Evolutionary conservation across 768 basidiomycete genomes (phyloP).

Genomic region (Lactarius psammicola): DNA sequence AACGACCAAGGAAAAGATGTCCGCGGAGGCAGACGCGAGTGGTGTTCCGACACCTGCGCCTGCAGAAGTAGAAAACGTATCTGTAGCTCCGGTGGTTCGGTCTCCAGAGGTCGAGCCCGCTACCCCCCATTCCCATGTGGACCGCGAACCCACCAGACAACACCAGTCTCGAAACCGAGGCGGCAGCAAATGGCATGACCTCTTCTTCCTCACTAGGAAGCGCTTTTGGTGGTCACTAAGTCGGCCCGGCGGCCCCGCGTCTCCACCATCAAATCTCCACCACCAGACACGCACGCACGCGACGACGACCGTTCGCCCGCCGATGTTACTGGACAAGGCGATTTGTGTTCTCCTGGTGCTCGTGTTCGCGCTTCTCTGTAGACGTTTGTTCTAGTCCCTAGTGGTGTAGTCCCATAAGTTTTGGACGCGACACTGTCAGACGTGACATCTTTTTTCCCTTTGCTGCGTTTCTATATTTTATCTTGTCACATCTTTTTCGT

Average conservation of each 20-base stretch:
- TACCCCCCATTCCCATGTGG: no score
- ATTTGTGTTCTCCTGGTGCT: constrained; percentile 72
- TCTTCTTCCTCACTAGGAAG: neutral
- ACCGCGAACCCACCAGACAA: neutral
- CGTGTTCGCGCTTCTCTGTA: constrained; percentile 64
- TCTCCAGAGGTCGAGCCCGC: neutral
- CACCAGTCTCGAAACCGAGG: neutral
- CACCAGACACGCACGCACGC: constrained; percentile 1
- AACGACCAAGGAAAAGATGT: neutral
- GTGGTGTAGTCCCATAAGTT: neutral
- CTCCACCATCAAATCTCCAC: no score
- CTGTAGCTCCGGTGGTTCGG: neutral
- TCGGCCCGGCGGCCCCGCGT: neutral
- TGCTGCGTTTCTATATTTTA: neutral
- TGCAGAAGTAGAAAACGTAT: no score
- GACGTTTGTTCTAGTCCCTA: constrained; percentile 45
- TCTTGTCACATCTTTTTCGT: neutral
- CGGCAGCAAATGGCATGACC: neutral
- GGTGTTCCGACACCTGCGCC: constrained; percentile 4
- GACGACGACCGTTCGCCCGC: constrained; percentile 40
- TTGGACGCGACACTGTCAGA: constrained; percentile 1
- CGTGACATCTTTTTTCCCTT: neutral
- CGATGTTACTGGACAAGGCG: constrained; percentile 66
- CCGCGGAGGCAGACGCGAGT: constrained; percentile 2
- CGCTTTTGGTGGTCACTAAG: constrained; percentile 4